Percentiles rank a stretch among this genome's conserved stretches.
phyloP scores from a whole-genome alignment of 768 basidiomycete species.

The Phaffia tasmanica region DNA sequence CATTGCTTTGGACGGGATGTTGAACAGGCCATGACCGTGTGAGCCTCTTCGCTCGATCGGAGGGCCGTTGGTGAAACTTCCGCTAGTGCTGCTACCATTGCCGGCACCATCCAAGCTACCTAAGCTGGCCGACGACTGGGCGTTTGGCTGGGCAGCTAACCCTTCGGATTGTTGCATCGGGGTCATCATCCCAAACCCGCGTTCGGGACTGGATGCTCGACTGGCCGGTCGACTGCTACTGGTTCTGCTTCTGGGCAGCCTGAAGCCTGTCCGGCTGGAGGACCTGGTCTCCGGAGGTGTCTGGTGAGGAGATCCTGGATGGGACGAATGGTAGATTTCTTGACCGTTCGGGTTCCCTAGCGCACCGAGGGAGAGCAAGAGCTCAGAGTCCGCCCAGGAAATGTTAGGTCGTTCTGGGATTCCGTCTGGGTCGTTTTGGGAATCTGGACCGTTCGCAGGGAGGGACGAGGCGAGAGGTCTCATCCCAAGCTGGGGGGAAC shows the following conservation, averaged over 20 bases:
- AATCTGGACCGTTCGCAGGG: neutral
- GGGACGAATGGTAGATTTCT: neutral
- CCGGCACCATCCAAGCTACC: constrained; percentile 5
- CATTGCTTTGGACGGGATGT: constrained; percentile 33
- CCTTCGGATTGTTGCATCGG: constrained; percentile 30
- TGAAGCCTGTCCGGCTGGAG: constrained; percentile 25
- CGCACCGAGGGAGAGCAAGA: constrained; percentile 54
- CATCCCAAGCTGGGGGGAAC: constrained; percentile 27
- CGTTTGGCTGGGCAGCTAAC: constrained; percentile 32
- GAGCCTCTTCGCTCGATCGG: constrained; percentile 31
- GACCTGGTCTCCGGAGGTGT: constrained; percentile 36
- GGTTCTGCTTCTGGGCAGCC: constrained; percentile 36
- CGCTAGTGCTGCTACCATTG: neutral
- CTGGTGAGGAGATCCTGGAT: constrained; percentile 30
- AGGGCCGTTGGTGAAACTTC: constrained; percentile 32
- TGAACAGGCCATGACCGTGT: constrained; percentile 29
- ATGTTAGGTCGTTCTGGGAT: constrained; percentile 35
- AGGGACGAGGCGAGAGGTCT: constrained; percentile 17
- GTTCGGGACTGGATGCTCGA: constrained; percentile 54
- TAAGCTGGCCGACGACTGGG: constrained; percentile 30
- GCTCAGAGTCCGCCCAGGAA: constrained; percentile 76
- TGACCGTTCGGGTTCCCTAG: constrained; percentile 18
- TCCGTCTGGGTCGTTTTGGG: constrained; percentile 22
- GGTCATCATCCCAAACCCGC: constrained; percentile 21
- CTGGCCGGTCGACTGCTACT: constrained; percentile 39